Conservation (phyloP, 2,329 filamentous ascomycete species). For the Ceratocystis cubensis region DNA sequence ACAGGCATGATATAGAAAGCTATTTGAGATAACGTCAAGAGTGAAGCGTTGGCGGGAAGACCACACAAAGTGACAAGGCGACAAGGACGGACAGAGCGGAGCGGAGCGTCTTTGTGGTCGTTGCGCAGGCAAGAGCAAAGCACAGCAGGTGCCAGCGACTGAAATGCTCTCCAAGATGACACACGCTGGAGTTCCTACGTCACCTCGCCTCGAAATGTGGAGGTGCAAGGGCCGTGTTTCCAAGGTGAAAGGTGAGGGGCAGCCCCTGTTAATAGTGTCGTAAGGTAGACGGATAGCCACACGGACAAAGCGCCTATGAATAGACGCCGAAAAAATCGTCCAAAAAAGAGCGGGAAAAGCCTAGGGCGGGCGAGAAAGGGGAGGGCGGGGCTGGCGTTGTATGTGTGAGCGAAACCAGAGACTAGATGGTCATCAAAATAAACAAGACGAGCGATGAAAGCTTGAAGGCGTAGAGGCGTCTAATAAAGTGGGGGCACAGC, state of each 20-base stretch:
- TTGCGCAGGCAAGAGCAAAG: not conserved
- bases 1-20: not conserved
- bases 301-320: not conserved
- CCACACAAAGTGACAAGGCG: no score
- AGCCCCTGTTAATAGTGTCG: not conserved
- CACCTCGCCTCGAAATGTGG: conserved; percentile 1
- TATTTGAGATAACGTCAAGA: no score
- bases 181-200: not conserved
- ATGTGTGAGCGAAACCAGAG: not conserved
- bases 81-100: not conserved
- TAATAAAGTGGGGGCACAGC: not conserved
- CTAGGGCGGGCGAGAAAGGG: not conserved
- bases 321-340: not conserved
- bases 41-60: no score
- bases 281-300: not conserved
- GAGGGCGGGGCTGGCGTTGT: not conserved
- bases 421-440: not conserved
- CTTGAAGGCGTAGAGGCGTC: not conserved
- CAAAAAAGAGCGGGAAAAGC: not conserved
- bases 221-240: not conserved
- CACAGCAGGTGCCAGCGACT: not conserved
- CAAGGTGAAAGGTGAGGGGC: not conserved
- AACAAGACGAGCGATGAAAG: not conserved
- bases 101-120: not conserved
- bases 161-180: not conserved